These are phyloP conservation scores for Meyerozyma smithsonii DNA, from an alignment of 1,139 yeast genomes.

Conservation along the genomic window DNA sequence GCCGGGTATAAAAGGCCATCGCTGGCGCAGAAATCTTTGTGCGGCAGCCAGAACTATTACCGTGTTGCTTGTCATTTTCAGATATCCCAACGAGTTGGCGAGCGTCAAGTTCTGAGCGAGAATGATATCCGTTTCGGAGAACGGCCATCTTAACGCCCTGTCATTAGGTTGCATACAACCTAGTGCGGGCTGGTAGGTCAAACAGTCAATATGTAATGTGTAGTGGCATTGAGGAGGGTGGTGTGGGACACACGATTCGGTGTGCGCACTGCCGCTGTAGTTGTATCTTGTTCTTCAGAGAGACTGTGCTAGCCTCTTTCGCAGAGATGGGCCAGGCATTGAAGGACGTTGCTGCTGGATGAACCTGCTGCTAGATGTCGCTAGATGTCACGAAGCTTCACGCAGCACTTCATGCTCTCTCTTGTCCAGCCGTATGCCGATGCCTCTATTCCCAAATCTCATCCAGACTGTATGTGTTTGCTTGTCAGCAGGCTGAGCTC, in stretches of 20 bases:
- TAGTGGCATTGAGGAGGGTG: too few relatives aligned
- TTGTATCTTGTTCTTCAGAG: too few relatives aligned
- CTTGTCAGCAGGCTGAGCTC: slow-evolving; percentile 2
- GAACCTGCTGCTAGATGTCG: too few relatives aligned
- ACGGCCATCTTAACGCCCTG: slow-evolving; percentile 50
- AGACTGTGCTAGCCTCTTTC: too few relatives aligned
- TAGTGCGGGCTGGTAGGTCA: slow-evolving; percentile 52
- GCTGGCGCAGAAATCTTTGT: slow-evolving; percentile 27
- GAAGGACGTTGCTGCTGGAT: too few relatives aligned
- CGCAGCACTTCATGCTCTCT: too few relatives aligned
- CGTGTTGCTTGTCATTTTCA: slow-evolving; percentile 54
- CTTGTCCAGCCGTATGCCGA: neutral
- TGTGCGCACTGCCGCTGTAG: too few relatives aligned
- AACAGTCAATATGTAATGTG: slow-evolving; percentile 22
- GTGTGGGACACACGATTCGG: too few relatives aligned
- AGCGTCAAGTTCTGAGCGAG: slow-evolving; percentile 56
- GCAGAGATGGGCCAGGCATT: too few relatives aligned
- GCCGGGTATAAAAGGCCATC: slow-evolving; percentile 5
- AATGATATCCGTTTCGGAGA: slow-evolving; percentile 36
- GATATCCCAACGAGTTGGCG: slow-evolving; percentile 49
- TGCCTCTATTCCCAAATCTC: neutral
- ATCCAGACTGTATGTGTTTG: neutral
- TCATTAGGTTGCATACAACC: slow-evolving; percentile 25
- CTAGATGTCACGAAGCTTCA: too few relatives aligned
- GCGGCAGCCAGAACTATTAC: slow-evolving; percentile 56